Evolutionary conservation across 805 yeast genomes (phyloP).

Genomic region (Maudiozyma barnettii): DNA sequence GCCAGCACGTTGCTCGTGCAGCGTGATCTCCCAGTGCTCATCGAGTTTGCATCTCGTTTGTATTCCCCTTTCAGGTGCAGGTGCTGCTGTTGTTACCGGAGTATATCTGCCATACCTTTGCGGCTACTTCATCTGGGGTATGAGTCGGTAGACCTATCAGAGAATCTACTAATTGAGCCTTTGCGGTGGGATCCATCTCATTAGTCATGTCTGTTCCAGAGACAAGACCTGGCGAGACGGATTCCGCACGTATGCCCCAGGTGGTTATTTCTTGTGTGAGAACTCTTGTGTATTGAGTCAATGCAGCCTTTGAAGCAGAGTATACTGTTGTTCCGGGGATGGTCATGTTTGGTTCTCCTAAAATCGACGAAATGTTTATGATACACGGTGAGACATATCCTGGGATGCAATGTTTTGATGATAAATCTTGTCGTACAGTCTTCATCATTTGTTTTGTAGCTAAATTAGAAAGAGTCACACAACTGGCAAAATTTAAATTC

Average conservation of each 20-base stretch:
- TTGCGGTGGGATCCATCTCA: conserved; percentile 4
- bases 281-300: conserved; percentile 19
- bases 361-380: conserved; percentile 23
- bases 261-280: conserved; percentile 16
- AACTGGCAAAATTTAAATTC: conserved; percentile 24
- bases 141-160: conserved; percentile 3
- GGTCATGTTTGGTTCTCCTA: conserved; percentile 12
- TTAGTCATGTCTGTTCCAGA: conserved; percentile 24
- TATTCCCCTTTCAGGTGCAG: too few relatives aligned
- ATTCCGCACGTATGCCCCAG: conserved; percentile 11
- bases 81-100: background rate
- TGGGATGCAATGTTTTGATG: background rate
- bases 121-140: conserved; percentile 11
- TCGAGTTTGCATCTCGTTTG: background rate
- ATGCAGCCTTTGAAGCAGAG: conserved; percentile 27
- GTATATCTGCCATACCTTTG: conserved; percentile 9
- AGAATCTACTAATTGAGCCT: conserved; percentile 4
- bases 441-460: conserved; percentile 18
- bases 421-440: background rate
- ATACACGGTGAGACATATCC: conserved; percentile 9
- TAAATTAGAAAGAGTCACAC: conserved; percentile 18
- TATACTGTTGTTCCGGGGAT: conserved; percentile 26
- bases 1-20: too few relatives aligned
- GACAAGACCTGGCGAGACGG: conserved; percentile 19
- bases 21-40: background rate